phyloP scores from a whole-genome alignment of 2,329 filamentous ascomycete genomes.

The Colletotrichum spinosum region DNA sequence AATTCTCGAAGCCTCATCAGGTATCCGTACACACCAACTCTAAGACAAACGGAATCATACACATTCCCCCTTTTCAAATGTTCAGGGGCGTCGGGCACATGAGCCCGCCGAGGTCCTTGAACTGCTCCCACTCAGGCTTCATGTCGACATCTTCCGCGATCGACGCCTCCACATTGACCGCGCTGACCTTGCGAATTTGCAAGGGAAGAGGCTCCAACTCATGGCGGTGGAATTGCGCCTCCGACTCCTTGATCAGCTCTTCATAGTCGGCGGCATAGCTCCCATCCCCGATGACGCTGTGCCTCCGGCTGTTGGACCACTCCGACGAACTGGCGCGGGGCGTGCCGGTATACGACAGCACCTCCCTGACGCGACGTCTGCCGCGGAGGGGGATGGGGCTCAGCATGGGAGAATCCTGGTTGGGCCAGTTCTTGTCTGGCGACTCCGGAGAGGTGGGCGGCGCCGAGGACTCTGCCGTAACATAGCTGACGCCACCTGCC shows the following conservation, averaged over 20 bases:
- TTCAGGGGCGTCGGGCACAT: constrained; percentile 41
- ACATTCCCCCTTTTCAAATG: neutral
- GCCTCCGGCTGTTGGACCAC: constrained; percentile 4
- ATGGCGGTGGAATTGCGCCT: constrained; percentile 30
- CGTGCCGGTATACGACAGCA: constrained; percentile 22
- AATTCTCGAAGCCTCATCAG: neutral
- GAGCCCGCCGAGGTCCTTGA: constrained; percentile 58
- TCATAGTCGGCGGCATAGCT: constrained; percentile 44
- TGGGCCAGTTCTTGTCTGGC: constrained; percentile 30
- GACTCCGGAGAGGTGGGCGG: constrained; percentile 41
- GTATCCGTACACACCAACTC: neutral
- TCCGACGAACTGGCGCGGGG: constrained; percentile 9
- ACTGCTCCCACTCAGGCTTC: constrained; percentile 59
- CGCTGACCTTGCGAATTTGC: constrained; percentile 38
- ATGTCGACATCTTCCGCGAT: constrained; percentile 39
- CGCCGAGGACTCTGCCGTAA: constrained; percentile 43
- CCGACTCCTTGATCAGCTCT: constrained; percentile 40
- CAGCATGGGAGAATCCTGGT: constrained; percentile 30
- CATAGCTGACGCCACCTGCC: constrained; percentile 43
- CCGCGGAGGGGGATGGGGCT: constrained; percentile 42
- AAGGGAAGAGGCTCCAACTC: constrained; percentile 37
- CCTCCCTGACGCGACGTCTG: constrained; percentile 42
- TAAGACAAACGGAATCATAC: neutral
- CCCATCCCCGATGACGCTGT: constrained; percentile 13
- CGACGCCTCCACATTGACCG: constrained; percentile 21